Conservation (phyloP, 495 filamentous ascomycete species). For the Aspergillus kassunensis region DNA sequence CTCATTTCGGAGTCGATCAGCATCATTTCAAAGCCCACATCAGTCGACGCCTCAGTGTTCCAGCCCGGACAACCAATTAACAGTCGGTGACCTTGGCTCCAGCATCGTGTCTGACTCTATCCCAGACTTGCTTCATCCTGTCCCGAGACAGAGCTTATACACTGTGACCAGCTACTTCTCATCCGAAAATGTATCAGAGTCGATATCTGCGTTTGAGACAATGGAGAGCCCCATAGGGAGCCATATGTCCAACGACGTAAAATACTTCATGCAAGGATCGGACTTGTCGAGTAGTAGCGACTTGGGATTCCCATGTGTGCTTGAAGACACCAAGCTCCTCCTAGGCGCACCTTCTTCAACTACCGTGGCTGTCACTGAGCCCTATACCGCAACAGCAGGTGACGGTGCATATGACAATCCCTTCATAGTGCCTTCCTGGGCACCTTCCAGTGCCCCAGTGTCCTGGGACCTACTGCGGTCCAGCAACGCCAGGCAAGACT, state of each 20-base stretch:
- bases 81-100: neutral
- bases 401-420: neutral
- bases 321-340: neutral
- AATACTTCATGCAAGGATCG: neutral
- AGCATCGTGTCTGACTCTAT: neutral
- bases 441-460: neutral
- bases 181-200: neutral
- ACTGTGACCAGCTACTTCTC: constrained; percentile 11
- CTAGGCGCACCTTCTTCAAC: constrained; percentile 4
- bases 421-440: constrained; percentile 11
- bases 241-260: neutral
- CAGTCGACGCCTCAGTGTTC: neutral
- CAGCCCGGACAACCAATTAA: neutral
- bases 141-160: constrained; percentile 8
- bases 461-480: neutral
- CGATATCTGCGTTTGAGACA: neutral
- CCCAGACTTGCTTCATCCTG: constrained; percentile 10
- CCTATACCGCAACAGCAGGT: neutral
- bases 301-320: neutral
- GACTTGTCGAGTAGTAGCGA: constrained; percentile 6
- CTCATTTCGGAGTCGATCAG: constrained; percentile 4
- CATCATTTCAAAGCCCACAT: neutral
- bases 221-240: neutral
- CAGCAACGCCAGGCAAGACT: neutral
- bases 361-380: neutral